Evolutionary conservation across 139 green algal genomes (phyloP), one percentile per base, ranked within the genome.

Genomic region (Chlorella sp.): DNA sequence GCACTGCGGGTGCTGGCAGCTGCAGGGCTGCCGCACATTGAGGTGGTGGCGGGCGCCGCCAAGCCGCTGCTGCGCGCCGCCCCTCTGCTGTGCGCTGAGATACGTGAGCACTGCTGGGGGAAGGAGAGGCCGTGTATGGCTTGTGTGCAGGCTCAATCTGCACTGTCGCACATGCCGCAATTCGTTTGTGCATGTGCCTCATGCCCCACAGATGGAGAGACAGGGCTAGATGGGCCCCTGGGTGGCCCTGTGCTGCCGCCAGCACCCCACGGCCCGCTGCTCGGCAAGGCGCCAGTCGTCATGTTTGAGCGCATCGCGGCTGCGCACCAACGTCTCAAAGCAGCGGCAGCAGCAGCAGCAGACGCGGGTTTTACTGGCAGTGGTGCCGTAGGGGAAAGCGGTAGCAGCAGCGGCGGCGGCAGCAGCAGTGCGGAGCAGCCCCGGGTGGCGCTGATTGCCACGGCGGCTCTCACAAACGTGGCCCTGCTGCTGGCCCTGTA

Each of bases 401-500:
- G 39, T 15, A 16, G 73, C 47, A 16, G 68, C 82, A 81, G 74
- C 51, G 13, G 51, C 51, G 15, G 51, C 51, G 51, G 51, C 51
- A 15, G 51, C 51, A 21, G 51, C 51, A 15, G 11, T 21, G 21
- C 51, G 21, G 51, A 60, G 51, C 51, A 60, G 51, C 51, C 51
- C 51, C 9, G 51, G 51, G 51, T 60, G 51, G 51, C 51, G 15
- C 51, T 60, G 11, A 90, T 99, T 16, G 95, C 91, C 70, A 98
- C 94, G 16, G 97, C 93, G 2, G 88, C 94, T 1, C 91, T 99
- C 34, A 99, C 95, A 26, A 99, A 99, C 85, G 91, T 93, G 1
- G 96, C 97, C 25, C 83, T 99, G 87, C 88, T 98, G 75, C 82
- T 99, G 38, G 87, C 82, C 17, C 63, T 99, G 57, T 98, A 96